Base-by-base conservation (phyloP, 2,329 filamentous ascomycete species). In the Trichoderma hamatum region DNA sequence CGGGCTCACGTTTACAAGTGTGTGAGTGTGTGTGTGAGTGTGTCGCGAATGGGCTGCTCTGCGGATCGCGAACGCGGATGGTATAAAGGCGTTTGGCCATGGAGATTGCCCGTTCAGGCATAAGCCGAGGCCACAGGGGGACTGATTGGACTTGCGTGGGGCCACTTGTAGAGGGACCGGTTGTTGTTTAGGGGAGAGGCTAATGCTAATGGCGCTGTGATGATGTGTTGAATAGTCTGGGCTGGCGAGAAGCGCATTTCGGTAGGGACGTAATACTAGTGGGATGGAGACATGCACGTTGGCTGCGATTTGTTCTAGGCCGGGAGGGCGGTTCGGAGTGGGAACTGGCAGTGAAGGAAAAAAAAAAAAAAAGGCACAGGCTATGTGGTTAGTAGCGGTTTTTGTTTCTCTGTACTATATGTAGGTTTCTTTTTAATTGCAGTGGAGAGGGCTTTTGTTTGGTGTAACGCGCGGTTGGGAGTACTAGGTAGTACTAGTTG, bases 21-120 rank as follows among this genome's bases (percentile, higher is more conserved):
- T 32, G 59, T 24, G 59, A 13, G 36, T n/a, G 32, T 34, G 26
- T 24, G 6, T 26, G 34, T 54, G 36, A 13, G 32, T 34, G 26
- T 24, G 6, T 26, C 26, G 39, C 49, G 60, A 11, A 52, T 51
- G 46, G 32, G 61, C 49, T 64, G 61, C 49, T 54, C 16, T 9
- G 19, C 39, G 19, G 49, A 64, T 64, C 32, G 61, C 61, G 49
- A 43, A 64, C 34, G 62, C 34, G 62, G 52, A 65, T 21, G 62
- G 51, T 30, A 65, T 43, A n/a, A 28, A 63, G 32, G 32, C n/a
- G 49, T 21, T 39, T 39, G 26, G 21, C 13, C 16, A 54, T 54
- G 63, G 52, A 32, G 51, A 55, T 65, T 55, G 7, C 63, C 63
- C 21, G 49, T 56, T 58, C 58, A n/a, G 63, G 63, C 4, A 66